Evolutionary conservation across 2,329 filamentous ascomycete genomes (phyloP).

Genomic region (Cercospora sp.): DNA sequence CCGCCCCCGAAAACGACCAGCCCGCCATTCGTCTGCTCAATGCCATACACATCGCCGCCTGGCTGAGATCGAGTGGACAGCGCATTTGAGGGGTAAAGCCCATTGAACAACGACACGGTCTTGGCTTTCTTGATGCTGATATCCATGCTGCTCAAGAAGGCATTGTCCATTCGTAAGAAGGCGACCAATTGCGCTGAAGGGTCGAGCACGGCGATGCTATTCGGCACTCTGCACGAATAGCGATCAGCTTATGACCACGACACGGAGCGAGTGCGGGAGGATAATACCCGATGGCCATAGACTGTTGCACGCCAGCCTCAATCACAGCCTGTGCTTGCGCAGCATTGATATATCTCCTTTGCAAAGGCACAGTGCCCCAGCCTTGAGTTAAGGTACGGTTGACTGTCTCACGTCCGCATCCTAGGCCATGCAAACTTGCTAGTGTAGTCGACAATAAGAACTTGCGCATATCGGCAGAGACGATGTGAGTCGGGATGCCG

Average conservation of each 20-base stretch:
- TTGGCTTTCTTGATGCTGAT: slow-evolving; percentile 37
- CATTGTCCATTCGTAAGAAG: slow-evolving; percentile 38
- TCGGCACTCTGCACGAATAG: slow-evolving; percentile 21
- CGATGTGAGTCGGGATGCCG: not conserved
- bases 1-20: slow-evolving; percentile 36
- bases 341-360: slow-evolving; percentile 32
- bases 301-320: slow-evolving; percentile 26
- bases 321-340: slow-evolving; percentile 31
- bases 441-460: not conserved
- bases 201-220: slow-evolving; percentile 36
- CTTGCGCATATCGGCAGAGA: not conserved
- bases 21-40: slow-evolving; percentile 34
- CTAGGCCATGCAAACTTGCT: not conserved
- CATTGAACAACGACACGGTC: slow-evolving; percentile 35
- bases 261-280: too few relatives aligned
- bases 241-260: not conserved
- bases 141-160: slow-evolving; percentile 33
- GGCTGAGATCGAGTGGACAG: slow-evolving; percentile 32
- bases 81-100: slow-evolving; percentile 30
- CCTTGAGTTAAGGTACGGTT: slow-evolving; percentile 32
- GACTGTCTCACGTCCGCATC: slow-evolving; percentile 15
- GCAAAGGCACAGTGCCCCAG: slow-evolving; percentile 26
- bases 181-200: slow-evolving; percentile 33
- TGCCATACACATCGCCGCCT: slow-evolving; percentile 26
- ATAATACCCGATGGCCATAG: slow-evolving; percentile 17